Evolutionary conservation across 495 filamentous ascomycete genomes (phyloP), one percentile per base, ranked within the genome.

Genomic region (Podospora australis): DNA sequence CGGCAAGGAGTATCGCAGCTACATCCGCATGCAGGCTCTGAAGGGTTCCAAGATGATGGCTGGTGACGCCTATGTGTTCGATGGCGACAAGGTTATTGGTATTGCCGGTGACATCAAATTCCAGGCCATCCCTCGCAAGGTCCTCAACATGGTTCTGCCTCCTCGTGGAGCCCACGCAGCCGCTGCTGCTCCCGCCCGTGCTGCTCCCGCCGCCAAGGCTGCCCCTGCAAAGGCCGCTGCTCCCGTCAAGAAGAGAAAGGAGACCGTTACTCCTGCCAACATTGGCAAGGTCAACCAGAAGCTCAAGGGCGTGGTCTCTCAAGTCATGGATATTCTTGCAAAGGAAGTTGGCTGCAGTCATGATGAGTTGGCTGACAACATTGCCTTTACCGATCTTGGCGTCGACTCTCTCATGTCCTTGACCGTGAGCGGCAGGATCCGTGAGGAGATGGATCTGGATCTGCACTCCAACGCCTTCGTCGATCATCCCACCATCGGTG

Each of bases 1-100:
- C 0, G 70, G 70, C 24, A 83, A 86, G 66, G 81, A 78, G 0
- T 91, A 89, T 55, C 74, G 76, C 39, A 80, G 78, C 4, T 87
- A 89, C 65, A 80, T 87, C 48, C 78, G 78, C 47, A 90, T 85
- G 82, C 78, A 67, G 53, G 68, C 58, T 47, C 69, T 83, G 65
- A 68, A 67, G 59, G 68, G 68, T 23, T 66, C 66, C 34, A 72
- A 71, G 48, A 69, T 79, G 53, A 64, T 71, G 55, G 65, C 68
- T 52, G 79, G 83, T 39, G 80, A 87, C 49, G 77, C 80, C 32
- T 83, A 82, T 39, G 64, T 86, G 30, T 86, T 81, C 45, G 80
- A 84, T 45, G 80, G 78, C 39, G 75, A 83, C 17, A 75, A 65
- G 56, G 70, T 84, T 50, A 72, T 81, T 45, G 77, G 69, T 40